phyloP scores from a whole-genome alignment of 306 rosid genomes.

The Erythrophleum fordii region DNA sequence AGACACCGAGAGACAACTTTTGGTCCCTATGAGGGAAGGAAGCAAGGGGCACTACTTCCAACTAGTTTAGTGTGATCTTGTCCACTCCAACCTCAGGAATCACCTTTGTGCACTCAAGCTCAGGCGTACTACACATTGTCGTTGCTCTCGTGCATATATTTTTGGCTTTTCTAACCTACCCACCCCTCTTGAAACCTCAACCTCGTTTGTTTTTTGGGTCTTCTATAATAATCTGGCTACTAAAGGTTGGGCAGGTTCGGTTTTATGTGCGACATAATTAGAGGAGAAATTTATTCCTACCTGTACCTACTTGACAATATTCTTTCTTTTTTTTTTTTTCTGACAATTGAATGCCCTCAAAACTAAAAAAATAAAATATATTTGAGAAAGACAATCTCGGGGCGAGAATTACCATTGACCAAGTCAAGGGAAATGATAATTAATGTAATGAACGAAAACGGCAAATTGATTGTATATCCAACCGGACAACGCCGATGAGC shows the following conservation, averaged over 20 bases:
- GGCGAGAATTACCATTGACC: neutral
- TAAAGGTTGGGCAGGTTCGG: too few relatives aligned
- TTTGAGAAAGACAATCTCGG: neutral
- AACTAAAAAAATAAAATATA: neutral
- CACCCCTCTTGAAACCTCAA: too few relatives aligned
- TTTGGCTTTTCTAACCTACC: conserved; percentile 9
- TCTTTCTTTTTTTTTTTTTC: too few relatives aligned
- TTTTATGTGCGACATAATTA: too few relatives aligned
- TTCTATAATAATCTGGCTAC: too few relatives aligned
- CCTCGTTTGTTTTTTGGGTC: too few relatives aligned
- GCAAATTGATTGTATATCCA: neutral
- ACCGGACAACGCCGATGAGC: neutral
- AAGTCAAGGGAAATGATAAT: neutral
- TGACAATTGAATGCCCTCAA: too few relatives aligned
- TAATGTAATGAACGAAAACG: neutral
- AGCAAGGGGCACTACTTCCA: neutral
- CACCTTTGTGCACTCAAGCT: too few relatives aligned
- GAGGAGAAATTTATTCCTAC: too few relatives aligned
- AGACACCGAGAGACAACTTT: too few relatives aligned
- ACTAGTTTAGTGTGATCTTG: neutral
- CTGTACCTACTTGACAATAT: too few relatives aligned
- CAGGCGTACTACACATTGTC: neutral
- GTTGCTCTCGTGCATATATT: neutral
- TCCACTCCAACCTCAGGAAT: conserved; percentile 21
- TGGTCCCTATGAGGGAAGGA: too few relatives aligned